A percentile compares a stretch with the other conserved stretches of the same genome.
These are phyloP conservation scores for Orbilia javanica DNA, from an alignment of 2,329 filamentous ascomycete species.

Conservation along the genomic window DNA sequence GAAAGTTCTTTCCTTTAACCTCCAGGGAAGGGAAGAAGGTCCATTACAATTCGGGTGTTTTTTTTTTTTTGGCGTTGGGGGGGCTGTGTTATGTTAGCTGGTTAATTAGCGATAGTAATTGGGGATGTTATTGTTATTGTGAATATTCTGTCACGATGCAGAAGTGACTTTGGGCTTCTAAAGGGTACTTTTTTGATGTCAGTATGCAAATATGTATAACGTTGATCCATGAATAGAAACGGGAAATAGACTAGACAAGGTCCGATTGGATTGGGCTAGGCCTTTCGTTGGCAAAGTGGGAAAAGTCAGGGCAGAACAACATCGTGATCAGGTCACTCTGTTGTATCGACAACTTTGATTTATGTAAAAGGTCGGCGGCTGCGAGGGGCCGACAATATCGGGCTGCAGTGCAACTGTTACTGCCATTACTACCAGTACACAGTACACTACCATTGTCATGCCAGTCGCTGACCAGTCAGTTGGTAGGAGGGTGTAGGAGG, in stretches of 20 bases:
- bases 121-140: not conserved
- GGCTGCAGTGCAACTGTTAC: conserved; percentile 6
- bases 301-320: conserved; percentile 23
- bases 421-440: not conserved
- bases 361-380: conserved; percentile 30
- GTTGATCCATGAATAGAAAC: conserved; percentile 32
- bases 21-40: not conserved
- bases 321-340: conserved; percentile 46
- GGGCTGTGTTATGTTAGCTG: conserved; percentile 13
- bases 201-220: conserved; percentile 13
- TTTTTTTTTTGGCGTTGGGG: not conserved
- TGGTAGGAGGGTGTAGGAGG: too few species aligned
- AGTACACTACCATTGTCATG: too few species aligned
- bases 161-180: not conserved
- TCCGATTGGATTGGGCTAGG: not conserved
- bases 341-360: conserved; percentile 26
- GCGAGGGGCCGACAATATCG: conserved; percentile 7
- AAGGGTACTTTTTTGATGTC: conserved; percentile 8
- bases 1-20: not conserved
- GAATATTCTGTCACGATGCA: not conserved
- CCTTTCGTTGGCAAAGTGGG: not conserved
- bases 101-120: not conserved
- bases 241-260: conserved; percentile 11
- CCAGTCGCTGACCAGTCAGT: not conserved
- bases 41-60: not conserved